Evolutionary conservation across 768 basidiomycete genomes (phyloP).

Genomic region (Gelatoporia subvermispora): DNA sequence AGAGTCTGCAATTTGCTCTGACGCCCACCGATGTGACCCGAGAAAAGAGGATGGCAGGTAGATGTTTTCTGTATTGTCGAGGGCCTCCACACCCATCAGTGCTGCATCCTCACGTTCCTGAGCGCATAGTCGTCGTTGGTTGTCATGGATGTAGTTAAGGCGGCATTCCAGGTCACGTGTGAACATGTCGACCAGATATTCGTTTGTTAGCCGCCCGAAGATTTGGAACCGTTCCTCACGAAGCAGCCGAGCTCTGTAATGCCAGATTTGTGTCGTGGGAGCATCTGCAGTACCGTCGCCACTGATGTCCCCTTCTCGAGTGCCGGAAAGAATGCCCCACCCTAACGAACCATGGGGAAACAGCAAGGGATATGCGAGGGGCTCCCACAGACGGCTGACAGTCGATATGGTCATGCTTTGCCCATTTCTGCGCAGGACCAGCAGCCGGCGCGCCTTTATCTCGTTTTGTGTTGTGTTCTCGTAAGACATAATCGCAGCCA

Average conservation of each 20-base stretch:
- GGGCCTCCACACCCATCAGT: conserved; percentile 22
- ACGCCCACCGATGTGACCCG: conserved; percentile 31
- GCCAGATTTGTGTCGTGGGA: conserved; percentile 28
- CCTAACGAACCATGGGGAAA: conserved; percentile 30
- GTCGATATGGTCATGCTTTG: conserved; percentile 19
- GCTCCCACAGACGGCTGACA: conserved; percentile 31
- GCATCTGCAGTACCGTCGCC: conserved; percentile 5
- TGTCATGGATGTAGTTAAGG: conserved; percentile 28
- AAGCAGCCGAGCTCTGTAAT: conserved; percentile 29
- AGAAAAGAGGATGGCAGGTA: conserved; percentile 34
- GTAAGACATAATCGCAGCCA: conserved; percentile 22
- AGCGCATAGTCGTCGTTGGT: conserved; percentile 18
- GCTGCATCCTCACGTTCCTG: conserved; percentile 29
- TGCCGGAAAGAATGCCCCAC: too few relatives aligned
- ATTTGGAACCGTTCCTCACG: conserved; percentile 26
- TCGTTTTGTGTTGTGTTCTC: conserved; percentile 14
- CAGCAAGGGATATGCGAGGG: conserved; percentile 31
- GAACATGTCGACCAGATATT: too few relatives aligned
- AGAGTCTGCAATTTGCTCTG: conserved; percentile 34
- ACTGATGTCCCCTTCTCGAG: conserved; percentile 28
- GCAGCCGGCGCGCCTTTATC: conserved; percentile 11
- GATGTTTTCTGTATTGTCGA: conserved; percentile 25
- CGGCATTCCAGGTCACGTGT: conserved; percentile 27
- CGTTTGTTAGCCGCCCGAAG: conserved; percentile 29
- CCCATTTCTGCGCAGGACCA: conserved; percentile 5